Evolutionary conservation across 202 grass and related monocot species (phyloP), one percentile per base, ranked within the genome.

Genomic region (Eragrostis tef): DNA sequence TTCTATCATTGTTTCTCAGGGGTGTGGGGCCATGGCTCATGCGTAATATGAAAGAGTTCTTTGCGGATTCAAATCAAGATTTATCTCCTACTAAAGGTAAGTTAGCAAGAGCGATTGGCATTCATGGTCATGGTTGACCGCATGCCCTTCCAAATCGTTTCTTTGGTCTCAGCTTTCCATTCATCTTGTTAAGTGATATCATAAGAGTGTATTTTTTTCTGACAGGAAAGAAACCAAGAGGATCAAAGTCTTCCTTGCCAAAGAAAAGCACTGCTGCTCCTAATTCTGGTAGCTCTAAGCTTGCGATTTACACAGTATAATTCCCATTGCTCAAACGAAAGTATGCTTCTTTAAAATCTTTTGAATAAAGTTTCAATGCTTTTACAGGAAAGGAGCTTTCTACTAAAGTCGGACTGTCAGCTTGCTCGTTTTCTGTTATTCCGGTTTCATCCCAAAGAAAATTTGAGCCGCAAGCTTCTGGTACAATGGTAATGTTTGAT

Each of bases 1-100:
- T 26, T 89, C 56, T 79, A 25, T 76, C 54, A 56, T 64, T 70
- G 49, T 24, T 79, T 36, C n/a, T 26, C 41, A 98, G 95, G 61
- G 95, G 92, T 44, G 86, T 94, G 15, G 95, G 92, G 7, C 86
- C 79, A 79, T 98, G 88, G 88, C 88, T 94, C 19, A 65, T 98
- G 64, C 74, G 79, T 11, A 61, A 84, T 17, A 89, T 98, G 87
- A 89, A 85, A 86, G 95, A 74, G 11, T 89, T 78, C 72, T 93
- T 98, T 83, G 71, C 64, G 15, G 80, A 86, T 64, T 61, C 71
- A 44, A 82, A 44, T 6, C 66, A 74, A 45, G 80, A 91, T 57
- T 74, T 64, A 50, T 79, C 87, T 64, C 79, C 83, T 71, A 29
- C 59, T 58, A 82, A 85, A 80, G 42, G 77, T 64, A 83, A 80